Conservation (phyloP, 1,284 basidiomycete genomes). For the Ceratobasidium sp. region DNA sequence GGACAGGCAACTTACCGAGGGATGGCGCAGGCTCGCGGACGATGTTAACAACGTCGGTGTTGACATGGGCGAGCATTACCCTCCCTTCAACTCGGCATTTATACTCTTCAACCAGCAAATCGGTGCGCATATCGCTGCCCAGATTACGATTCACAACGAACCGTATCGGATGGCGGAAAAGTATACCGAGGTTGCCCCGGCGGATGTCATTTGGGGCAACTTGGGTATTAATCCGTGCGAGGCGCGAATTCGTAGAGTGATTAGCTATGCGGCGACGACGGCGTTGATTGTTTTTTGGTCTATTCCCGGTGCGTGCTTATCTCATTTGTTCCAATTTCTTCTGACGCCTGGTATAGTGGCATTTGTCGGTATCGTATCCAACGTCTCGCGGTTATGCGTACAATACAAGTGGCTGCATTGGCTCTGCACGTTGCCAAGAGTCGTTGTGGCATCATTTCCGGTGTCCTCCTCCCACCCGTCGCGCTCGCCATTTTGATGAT, state of each 20-base stretch:
- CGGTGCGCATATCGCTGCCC: conserved; percentile 77
- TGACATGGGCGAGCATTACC: conserved; percentile 64
- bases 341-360: conserved; percentile 60
- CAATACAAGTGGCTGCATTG: conserved; percentile 70
- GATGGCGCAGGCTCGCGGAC: conserved; percentile 56
- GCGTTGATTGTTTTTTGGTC: conserved; percentile 80
- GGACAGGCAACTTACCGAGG: conserved; percentile 65
- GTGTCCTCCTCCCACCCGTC: conserved; percentile 73
- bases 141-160: conserved; percentile 70
- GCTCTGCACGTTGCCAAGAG: conserved; percentile 67
- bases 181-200: conserved; percentile 75
- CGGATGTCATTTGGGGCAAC: conserved; percentile 77
- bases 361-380: conserved; percentile 65
- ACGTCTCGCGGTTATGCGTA: conserved; percentile 60
- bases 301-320: conserved; percentile 67
- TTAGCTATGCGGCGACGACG: conserved; percentile 62
- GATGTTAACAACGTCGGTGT: conserved; percentile 58
- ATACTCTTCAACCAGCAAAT: conserved; percentile 85
- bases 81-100: conserved; percentile 78
- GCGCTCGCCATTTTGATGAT: conserved; percentile 77
- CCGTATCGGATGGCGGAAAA: conserved; percentile 69
- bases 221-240: conserved; percentile 89
- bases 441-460: conserved; percentile 75
- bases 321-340: neutral
- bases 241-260: conserved; percentile 67